phyloP scores from a whole-genome alignment of 805 yeast species.

The Metschnikowia borealis region DNA sequence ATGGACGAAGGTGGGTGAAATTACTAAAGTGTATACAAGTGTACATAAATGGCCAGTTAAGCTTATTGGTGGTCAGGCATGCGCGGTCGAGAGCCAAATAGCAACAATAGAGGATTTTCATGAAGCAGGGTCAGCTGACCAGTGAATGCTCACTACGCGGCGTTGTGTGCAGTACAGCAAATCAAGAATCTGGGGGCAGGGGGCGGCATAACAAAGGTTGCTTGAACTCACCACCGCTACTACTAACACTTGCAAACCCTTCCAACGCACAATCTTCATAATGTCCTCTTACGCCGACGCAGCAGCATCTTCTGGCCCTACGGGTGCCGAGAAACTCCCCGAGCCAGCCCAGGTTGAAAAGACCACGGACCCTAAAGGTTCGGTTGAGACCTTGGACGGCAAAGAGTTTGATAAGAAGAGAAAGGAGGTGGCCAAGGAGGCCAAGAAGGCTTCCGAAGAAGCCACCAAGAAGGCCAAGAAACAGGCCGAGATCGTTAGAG shows the following conservation, averaged over 20 bases:
- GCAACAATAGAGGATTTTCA: background rate
- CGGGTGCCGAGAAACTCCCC: slow-evolving; percentile 27
- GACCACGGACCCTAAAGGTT: slow-evolving; percentile 23
- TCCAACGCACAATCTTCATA: background rate
- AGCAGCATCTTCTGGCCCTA: slow-evolving; percentile 38
- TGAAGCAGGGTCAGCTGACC: slow-evolving; percentile 3
- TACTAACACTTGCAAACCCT: background rate
- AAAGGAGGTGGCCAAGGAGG: slow-evolving; percentile 25
- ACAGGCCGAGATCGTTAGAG: slow-evolving; percentile 20
- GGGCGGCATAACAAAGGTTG: slow-evolving; percentile 5
- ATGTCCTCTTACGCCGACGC: slow-evolving; percentile 37
- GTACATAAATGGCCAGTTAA: no score
- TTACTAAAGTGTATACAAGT: no score
- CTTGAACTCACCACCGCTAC: background rate
- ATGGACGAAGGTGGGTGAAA: no score
- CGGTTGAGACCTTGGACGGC: slow-evolving; percentile 21
- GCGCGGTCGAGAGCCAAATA: slow-evolving; percentile 1
- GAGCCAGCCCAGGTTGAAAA: slow-evolving; percentile 23
- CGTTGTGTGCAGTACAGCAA: slow-evolving; percentile 16
- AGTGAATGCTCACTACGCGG: slow-evolving; percentile 3
- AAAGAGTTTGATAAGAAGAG: slow-evolving; percentile 21
- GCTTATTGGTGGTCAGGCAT: background rate
- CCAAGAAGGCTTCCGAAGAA: slow-evolving; percentile 18
- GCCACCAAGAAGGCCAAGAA: slow-evolving; percentile 18
- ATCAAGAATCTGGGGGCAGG: slow-evolving; percentile 15